Percentiles rank a stretch among this genome's conserved stretches.
Evolutionary conservation across 2,329 filamentous ascomycete genomes (phyloP).

Genomic region (Talaromyces sp.): DNA sequence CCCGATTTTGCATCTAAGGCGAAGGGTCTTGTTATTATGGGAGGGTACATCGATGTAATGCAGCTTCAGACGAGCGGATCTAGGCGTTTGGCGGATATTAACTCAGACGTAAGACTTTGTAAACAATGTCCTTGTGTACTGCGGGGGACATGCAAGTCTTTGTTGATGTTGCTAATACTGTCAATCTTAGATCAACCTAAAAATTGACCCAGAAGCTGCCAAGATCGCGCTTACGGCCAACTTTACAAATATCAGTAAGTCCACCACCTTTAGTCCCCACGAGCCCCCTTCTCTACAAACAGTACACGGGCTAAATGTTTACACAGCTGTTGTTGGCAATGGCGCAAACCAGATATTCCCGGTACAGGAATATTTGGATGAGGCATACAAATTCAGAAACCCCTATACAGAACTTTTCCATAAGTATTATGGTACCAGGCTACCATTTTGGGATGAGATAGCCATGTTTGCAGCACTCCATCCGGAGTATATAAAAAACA

Average conservation of each 20-base stretch:
- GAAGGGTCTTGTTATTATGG: slow-evolving; percentile 51
- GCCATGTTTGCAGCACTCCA: slow-evolving; percentile 40
- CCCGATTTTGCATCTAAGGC: slow-evolving; percentile 45
- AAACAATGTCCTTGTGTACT: too few relatives aligned
- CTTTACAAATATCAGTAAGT: slow-evolving; percentile 42
- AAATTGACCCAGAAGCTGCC: slow-evolving; percentile 50
- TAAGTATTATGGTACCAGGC: slow-evolving; percentile 37
- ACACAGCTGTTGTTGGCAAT: slow-evolving; percentile 40
- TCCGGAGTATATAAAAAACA: slow-evolving; percentile 37
- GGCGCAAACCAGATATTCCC: slow-evolving; percentile 49
- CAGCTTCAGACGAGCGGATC: slow-evolving; percentile 31
- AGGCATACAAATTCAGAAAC: slow-evolving; percentile 36
- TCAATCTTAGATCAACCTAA: slow-evolving; percentile 54
- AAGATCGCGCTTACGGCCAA: slow-evolving; percentile 49
- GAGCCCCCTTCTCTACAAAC: too few relatives aligned
- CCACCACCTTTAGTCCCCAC: background rate
- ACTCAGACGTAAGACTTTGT: too few relatives aligned
- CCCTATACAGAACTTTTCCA: slow-evolving; percentile 39
- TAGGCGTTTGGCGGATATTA: slow-evolving; percentile 26
- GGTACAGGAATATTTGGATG: slow-evolving; percentile 38
- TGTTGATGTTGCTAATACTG: too few relatives aligned
- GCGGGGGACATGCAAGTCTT: too few relatives aligned
- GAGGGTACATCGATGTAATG: slow-evolving; percentile 50
- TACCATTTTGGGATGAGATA: slow-evolving; percentile 49
- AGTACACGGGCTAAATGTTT: too few relatives aligned